Evolutionary conservation across 345 rosid species (phyloP).

Genomic region (Moricandia arvensis): DNA sequence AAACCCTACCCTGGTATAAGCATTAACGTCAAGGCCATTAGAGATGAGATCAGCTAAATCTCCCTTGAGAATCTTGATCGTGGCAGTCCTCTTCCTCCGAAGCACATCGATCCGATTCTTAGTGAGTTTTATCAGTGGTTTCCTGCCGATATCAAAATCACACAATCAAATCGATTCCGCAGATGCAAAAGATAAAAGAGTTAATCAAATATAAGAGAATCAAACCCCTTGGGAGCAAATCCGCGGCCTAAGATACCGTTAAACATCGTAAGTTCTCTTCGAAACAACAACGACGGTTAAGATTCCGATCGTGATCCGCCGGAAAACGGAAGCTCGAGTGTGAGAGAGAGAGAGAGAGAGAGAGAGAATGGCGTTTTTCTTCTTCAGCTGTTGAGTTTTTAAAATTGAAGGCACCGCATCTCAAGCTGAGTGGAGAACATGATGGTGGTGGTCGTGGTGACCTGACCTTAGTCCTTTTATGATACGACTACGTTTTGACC

Average conservation of each 20-base stretch:
- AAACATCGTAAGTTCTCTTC: conserved; percentile 56
- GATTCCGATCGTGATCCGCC: background rate
- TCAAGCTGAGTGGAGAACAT: conserved; percentile 11
- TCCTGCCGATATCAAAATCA: conserved; percentile 45
- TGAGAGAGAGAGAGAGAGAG: too few relatives aligned
- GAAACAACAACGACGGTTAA: too few relatives aligned
- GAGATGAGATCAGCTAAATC: conserved; percentile 88
- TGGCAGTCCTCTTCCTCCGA: conserved; percentile 79
- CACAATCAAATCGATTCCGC: background rate
- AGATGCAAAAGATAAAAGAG: background rate
- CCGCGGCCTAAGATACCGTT: conserved; percentile 88
- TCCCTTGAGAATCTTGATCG: conserved; percentile 76
- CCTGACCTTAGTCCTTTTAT: background rate
- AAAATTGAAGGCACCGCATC: conserved; percentile 18
- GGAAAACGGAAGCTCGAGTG: background rate
- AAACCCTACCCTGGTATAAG: conserved; percentile 63
- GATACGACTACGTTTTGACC: conserved; percentile 27
- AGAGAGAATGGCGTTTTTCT: background rate
- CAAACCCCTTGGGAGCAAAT: conserved; percentile 69
- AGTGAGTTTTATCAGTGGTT: conserved; percentile 70
- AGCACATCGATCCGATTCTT: conserved; percentile 88
- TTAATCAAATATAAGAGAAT: background rate
- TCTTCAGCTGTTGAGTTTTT: background rate
- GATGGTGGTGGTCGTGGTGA: background rate
- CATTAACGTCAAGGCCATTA: conserved; percentile 81